Evolutionary conservation across 345 rosid genomes (phyloP), one percentile per base, ranked within the genome.

Genomic region (Camelina sativa): DNA sequence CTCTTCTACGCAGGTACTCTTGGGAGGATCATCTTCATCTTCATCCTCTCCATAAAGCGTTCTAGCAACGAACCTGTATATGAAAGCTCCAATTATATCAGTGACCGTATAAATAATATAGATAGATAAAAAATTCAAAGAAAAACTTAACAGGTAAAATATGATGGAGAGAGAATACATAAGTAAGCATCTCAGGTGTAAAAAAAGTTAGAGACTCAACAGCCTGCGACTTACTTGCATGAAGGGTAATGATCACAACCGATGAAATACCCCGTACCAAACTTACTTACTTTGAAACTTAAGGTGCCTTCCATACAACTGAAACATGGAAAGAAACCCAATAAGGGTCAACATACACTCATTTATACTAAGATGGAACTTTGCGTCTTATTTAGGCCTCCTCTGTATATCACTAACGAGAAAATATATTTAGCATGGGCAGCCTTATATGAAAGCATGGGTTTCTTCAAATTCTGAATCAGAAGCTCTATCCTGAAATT

Each of bases 211-310:
- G 20, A 50, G 69, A 64, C 65, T 52, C 20, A 50, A 55, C 11
- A 68, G 58, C 48, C 65, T 44, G 58, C 37, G 69, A 87, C 97
- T 90, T 84, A 95, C 99, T 83, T 92, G 99, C 99, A 95, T 54
- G 74, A 80, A 66, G 99, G 99, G 82, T 86, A 92, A 71, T 85
- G 91, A 84, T 90, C 87, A 71, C 99, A 95, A 63, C 97, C 97
- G 67, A 95, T 85, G 72, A 90, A 92, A 83, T 90, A 95, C 81
- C 98, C 97, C 3, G 91, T 84, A 61, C 93, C 99, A 71, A 63
- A 83, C 73, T 84, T 85, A 75, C 97, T 90, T 70, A 92, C 91
- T 90, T 86, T 95, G 82, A 95, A 92, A 75, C 80, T 80, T 84
- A 95, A 80, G 37, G 85, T 85, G 79, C 99, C 99, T 78, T 89